Base-by-base conservation (phyloP, 768 basidiomycete genomes). In the Lactarius tabidus region DNA sequence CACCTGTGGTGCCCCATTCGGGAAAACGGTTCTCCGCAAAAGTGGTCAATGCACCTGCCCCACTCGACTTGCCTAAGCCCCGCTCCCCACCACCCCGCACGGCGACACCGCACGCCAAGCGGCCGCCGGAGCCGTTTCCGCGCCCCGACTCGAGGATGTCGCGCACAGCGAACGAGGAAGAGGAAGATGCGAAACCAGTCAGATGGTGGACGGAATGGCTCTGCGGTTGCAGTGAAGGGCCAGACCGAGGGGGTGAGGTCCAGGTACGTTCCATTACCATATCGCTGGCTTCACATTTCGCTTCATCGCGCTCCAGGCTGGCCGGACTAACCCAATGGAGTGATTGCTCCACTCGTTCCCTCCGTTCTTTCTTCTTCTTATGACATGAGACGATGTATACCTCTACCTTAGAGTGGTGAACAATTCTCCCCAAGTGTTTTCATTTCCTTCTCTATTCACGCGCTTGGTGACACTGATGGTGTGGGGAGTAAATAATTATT, bases 191-290 rank as follows among this genome's bases (percentile, higher is more conserved):
- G 31, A 76, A 75, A 51, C 77, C 79, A 57, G 78, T 80, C 5
- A 77, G 82, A 66, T 92, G 90, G 90, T 92, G 90, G 90, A 90
- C 90, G 72, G 90, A 92, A 36, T 91, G 90, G 89, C 73, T 92
- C 66, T 92, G 90, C 73, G 90, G 90, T 15, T 90, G 89, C 69
- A 79, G 85, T 20, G 90, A 91, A 72, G 86, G 87, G n/a, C 77
- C 83, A 3, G 86, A 89, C 74, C 80, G 89, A 18, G 88, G 85
- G 52, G 89, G 88, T 6, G 86, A 91, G 60, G 74, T 81, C 67
- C 90, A 92, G 82, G 90, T 87, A 71, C 48, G 79, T 73, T 26
- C 31, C 62, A 29, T 39, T 36, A 23, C 41, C 31, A 43, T 56
- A 20, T 38, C 28, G 5, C 55, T 20, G 9, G 29, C 28, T 59